phyloP scores from a whole-genome alignment of 2,329 filamentous ascomycete species.

The Onygenales sp. region DNA sequence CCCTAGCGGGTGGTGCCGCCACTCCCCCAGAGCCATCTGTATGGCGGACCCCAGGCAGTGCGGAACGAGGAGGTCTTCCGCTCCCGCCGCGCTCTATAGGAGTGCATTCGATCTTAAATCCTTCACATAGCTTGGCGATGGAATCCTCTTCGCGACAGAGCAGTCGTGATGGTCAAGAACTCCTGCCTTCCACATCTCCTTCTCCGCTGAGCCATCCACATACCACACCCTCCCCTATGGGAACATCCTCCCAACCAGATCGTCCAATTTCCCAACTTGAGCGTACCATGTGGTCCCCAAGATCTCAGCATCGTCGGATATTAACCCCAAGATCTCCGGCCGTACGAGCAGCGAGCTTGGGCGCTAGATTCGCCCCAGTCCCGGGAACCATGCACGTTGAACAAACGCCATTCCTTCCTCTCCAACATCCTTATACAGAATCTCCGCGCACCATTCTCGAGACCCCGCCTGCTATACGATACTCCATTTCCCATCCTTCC shows the following conservation, averaged over 20 bases:
- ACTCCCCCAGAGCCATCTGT: not conserved
- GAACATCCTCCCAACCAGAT: slow-evolving; percentile 7
- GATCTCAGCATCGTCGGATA: slow-evolving; percentile 19
- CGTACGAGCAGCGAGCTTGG: slow-evolving; percentile 21
- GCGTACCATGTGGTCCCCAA: slow-evolving; percentile 25
- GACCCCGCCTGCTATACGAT: not conserved
- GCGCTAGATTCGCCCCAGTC: slow-evolving; percentile 15
- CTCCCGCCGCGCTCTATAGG: slow-evolving; percentile 27
- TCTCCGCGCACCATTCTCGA: not conserved
- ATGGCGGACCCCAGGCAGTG: not conserved
- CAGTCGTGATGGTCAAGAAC: slow-evolving; percentile 19
- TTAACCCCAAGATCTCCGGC: slow-evolving; percentile 30
- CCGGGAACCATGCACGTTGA: slow-evolving; percentile 23
- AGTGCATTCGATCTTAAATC: slow-evolving; percentile 34
- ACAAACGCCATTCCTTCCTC: slow-evolving; percentile 28
- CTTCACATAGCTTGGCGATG: slow-evolving; percentile 19
- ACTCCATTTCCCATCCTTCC: slow-evolving; percentile 5
- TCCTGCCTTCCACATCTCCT: slow-evolving; percentile 7
- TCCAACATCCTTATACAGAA: slow-evolving; percentile 17
- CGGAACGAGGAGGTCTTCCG: slow-evolving; percentile 13
- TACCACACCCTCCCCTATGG: slow-evolving; percentile 8
- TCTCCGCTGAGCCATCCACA: slow-evolving; percentile 6
- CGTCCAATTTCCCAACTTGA: slow-evolving; percentile 11
- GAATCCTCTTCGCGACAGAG: slow-evolving; percentile 10
- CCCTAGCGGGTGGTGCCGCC: not conserved